phyloP scores from a whole-genome alignment of 208 protist species.

The Acanthamoeba culbertsoni region DNA sequence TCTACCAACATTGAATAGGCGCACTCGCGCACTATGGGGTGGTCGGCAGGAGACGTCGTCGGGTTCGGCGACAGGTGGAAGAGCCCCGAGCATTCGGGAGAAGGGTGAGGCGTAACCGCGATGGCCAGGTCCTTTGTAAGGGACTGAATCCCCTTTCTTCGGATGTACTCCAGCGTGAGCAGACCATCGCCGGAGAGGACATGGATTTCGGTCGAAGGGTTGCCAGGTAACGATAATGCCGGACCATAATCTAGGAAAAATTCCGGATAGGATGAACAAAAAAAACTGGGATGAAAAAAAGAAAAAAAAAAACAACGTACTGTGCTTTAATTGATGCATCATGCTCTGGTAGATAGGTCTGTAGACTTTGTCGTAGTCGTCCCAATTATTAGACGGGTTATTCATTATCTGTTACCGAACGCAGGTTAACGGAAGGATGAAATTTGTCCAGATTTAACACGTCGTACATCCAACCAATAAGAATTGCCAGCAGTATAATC shows the following conservation, averaged over 20 bases:
- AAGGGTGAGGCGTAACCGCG: not conserved
- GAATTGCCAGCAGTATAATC: not conserved
- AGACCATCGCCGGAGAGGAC: not conserved
- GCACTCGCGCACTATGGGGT: constrained; percentile 27
- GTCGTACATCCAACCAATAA: not conserved
- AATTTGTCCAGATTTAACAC: not conserved
- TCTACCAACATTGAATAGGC: not conserved
- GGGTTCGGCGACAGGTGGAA: not conserved
- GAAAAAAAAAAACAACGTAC: not conserved
- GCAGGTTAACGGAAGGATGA: not conserved
- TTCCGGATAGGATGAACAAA: not conserved
- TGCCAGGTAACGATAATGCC: not conserved
- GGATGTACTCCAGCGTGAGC: not conserved
- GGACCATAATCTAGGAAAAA: not conserved
- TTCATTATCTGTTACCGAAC: not conserved
- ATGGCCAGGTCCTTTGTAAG: not conserved
- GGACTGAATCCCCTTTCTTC: not conserved
- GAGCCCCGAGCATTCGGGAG: not conserved
- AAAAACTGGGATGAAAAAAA: not conserved
- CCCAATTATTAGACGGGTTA: not conserved
- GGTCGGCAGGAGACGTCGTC: not conserved
- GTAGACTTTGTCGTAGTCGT: constrained; percentile 13
- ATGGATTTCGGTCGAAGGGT: not conserved
- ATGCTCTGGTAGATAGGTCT: constrained; percentile 10
- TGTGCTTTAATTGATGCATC: constrained; percentile 25